These are phyloP conservation scores for Aspergillus neotritici DNA, from an alignment of 2,329 filamentous ascomycete species.

Conservation along the genomic window DNA sequence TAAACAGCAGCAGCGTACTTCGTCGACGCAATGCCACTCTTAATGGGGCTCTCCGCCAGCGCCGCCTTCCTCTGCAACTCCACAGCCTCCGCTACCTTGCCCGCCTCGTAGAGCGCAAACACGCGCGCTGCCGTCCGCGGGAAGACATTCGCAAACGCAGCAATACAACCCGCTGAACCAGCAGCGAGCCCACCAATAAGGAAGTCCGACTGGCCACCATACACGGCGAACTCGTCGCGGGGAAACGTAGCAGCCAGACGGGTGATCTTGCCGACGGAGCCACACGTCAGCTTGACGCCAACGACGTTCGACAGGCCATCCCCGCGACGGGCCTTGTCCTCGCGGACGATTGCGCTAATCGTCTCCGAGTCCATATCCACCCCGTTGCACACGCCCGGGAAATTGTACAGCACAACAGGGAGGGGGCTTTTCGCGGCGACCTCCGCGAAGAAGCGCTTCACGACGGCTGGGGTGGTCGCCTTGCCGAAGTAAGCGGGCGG, in stretches of 20 bases:
- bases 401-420: slow-evolving; percentile 63
- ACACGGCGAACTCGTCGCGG: slow-evolving; percentile 58
- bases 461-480: slow-evolving; percentile 52
- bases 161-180: slow-evolving; percentile 52
- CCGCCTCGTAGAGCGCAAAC: slow-evolving; percentile 57
- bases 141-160: slow-evolving; percentile 54
- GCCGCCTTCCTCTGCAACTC: slow-evolving; percentile 57
- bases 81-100: slow-evolving; percentile 54
- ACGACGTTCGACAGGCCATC: slow-evolving; percentile 51
- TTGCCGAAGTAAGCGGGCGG: slow-evolving; percentile 62
- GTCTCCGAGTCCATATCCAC: slow-evolving; percentile 62
- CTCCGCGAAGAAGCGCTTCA: slow-evolving; percentile 56
- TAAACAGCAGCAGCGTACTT: slow-evolving; percentile 62
- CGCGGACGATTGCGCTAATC: slow-evolving; percentile 50
- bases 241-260: slow-evolving; percentile 50
- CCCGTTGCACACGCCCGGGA: slow-evolving; percentile 63
- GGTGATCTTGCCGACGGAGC: slow-evolving; percentile 56
- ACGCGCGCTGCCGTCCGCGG: slow-evolving; percentile 53
- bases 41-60: slow-evolving; percentile 60
- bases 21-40: slow-evolving; percentile 61
- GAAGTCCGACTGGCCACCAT: slow-evolving; percentile 68
- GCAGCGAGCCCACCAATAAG: slow-evolving; percentile 51
- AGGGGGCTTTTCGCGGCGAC: slow-evolving; percentile 50
- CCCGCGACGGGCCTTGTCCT: slow-evolving; percentile 26
- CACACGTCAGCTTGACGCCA: slow-evolving; percentile 62